These are phyloP conservation scores for Periglandula ipomoeae DNA, from an alignment of 2,329 filamentous ascomycete genomes.

Conservation along the genomic window DNA sequence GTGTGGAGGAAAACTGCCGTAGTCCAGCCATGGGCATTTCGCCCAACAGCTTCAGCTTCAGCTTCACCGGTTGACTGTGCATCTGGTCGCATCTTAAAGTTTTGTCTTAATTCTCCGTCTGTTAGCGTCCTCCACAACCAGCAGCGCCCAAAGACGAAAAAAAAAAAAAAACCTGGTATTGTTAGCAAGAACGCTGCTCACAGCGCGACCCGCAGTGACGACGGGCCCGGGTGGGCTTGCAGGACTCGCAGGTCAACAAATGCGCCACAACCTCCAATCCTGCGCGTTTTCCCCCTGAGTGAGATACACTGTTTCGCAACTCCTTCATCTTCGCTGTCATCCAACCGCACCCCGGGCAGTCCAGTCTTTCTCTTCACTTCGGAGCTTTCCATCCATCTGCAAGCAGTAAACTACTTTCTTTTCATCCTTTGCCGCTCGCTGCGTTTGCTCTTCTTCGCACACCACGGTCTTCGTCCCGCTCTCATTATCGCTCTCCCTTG, in stretches of 20 bases:
- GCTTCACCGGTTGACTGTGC: no score
- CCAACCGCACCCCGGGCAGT: not conserved
- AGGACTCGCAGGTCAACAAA: not conserved
- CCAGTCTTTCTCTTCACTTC: not conserved
- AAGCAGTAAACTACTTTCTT: not conserved
- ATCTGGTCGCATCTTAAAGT: no score
- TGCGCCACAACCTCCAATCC: conserved; percentile 5
- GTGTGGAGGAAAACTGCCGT: no score
- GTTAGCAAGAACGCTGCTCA: no score
- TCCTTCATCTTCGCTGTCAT: conserved; percentile 3
- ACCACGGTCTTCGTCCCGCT: not conserved
- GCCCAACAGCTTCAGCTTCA: no score
- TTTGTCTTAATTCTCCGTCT: no score
- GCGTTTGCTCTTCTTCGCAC: not conserved
- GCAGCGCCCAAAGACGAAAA: no score
- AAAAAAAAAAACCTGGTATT: no score
- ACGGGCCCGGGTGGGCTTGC: not conserved
- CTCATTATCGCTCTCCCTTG: not conserved
- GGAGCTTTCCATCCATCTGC: not conserved
- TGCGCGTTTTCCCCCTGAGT: conserved; percentile 1
- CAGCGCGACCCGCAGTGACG: not conserved
- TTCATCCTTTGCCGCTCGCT: not conserved
- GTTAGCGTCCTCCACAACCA: no score
- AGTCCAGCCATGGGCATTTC: no score
- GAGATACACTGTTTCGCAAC: conserved; percentile 1